Conservation (phyloP, 352 stramenopile species). For the Globisporangium parvum region DNA sequence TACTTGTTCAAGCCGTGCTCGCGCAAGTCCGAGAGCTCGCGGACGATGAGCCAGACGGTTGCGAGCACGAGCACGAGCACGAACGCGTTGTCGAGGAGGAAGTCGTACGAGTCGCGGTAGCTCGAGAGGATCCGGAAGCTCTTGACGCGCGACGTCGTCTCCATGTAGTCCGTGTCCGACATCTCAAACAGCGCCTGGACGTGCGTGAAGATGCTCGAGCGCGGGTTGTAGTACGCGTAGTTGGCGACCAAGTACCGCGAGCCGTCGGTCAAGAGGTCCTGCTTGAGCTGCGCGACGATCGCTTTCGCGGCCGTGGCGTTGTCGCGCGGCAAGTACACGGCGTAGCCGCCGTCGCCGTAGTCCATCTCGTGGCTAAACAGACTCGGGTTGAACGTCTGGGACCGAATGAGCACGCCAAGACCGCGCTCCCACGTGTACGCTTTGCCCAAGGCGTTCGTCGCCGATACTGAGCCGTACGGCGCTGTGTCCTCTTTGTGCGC, state of each 20-base stretch:
- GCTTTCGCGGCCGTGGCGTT: slow-evolving; percentile 44
- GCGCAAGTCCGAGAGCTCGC: slow-evolving; percentile 47
- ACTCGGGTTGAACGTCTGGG: slow-evolving; percentile 64
- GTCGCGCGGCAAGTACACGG: slow-evolving; percentile 64
- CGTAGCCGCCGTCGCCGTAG: slow-evolving; percentile 68
- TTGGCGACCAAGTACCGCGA: slow-evolving; percentile 55
- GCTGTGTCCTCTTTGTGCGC: slow-evolving; percentile 31
- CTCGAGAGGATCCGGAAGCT: slow-evolving; percentile 64
- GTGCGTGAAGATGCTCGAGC: slow-evolving; percentile 72
- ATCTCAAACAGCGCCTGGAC: slow-evolving; percentile 71
- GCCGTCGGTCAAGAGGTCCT: slow-evolving; percentile 53
- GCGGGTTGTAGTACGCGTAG: slow-evolving; percentile 71
- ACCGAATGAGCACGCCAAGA: slow-evolving; percentile 41
- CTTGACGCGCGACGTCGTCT: slow-evolving; percentile 57
- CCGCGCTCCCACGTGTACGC: slow-evolving; percentile 41
- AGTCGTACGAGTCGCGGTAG: slow-evolving; percentile 35
- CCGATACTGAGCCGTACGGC: slow-evolving; percentile 31
- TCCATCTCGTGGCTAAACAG: slow-evolving; percentile 63
- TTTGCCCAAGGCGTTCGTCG: slow-evolving; percentile 20
- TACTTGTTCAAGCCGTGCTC: slow-evolving; percentile 53
- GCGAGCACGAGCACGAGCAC: slow-evolving; percentile 53
- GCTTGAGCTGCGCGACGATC: slow-evolving; percentile 41
- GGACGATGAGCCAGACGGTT: slow-evolving; percentile 41
- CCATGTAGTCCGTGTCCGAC: slow-evolving; percentile 75
- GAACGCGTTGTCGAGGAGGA: slow-evolving; percentile 48